Conservation (phyloP, 2,329 filamentous ascomycete genomes). For the Phialophora verrucosa region DNA sequence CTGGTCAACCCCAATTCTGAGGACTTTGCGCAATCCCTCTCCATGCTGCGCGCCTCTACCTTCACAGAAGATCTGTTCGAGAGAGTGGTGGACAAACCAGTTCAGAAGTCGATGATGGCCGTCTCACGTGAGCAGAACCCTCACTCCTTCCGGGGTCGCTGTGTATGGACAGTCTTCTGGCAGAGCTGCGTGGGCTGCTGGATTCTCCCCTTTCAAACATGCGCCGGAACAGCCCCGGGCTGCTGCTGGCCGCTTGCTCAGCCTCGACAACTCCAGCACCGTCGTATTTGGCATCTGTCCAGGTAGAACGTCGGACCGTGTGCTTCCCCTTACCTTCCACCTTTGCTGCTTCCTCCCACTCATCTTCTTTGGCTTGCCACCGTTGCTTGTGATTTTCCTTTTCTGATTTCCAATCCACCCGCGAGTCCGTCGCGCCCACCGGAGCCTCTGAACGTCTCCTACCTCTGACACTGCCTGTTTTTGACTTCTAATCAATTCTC, state of each 20-base stretch:
- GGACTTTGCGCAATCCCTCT: not conserved
- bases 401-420: conserved; percentile 17
- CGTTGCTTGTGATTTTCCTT: conserved; percentile 6
- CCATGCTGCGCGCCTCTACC: not conserved
- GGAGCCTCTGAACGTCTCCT: not conserved
- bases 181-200: not conserved
- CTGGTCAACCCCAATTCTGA: not conserved
- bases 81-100: conserved; percentile 2
- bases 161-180: not conserved
- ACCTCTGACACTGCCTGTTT: not conserved
- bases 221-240: not conserved
- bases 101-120: not conserved
- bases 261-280: not conserved
- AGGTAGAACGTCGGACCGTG: not conserved
- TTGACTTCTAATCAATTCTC: conserved; percentile 36
- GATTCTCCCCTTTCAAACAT: conserved; percentile 1
- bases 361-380: conserved; percentile 7
- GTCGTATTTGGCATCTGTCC: not conserved
- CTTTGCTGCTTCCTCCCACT: conserved; percentile 3
- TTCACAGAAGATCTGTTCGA: not conserved
- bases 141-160: not conserved
- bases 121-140: not conserved
- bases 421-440: not conserved
- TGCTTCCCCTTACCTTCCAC: not conserved
- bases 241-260: not conserved